Conservation (phyloP, 2,329 filamentous ascomycete species). For the Cladosporium austrohemisphaericum region DNA sequence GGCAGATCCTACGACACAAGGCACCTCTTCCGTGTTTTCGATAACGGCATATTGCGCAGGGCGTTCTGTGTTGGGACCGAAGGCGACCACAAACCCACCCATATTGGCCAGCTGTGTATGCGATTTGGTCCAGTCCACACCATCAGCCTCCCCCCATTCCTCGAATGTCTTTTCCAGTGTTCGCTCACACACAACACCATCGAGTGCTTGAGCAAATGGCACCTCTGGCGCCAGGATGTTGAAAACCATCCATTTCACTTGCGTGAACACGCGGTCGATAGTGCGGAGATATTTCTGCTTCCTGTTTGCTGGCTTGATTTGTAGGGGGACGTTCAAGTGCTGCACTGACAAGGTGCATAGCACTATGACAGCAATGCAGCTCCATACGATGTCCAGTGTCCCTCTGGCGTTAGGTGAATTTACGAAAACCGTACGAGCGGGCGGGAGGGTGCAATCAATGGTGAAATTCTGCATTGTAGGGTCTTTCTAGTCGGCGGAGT, state of each 20-base stretch:
- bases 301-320: not conserved
- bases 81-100: not conserved
- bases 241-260: not conserved
- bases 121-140: not conserved
- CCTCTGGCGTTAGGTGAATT: not conserved
- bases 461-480: not conserved
- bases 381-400: not conserved
- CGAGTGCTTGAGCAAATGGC: not conserved
- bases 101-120: slow-evolving; percentile 1
- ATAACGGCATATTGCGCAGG: not conserved
- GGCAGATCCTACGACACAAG: no score
- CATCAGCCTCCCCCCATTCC: not conserved
- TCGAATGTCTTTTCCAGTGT: not conserved
- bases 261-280: not conserved
- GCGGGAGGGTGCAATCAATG: not conserved
- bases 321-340: not conserved
- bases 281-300: not conserved
- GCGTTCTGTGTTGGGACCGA: not conserved
- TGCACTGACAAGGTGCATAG: not conserved
- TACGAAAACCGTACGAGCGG: not conserved
- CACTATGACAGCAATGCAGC: not conserved
- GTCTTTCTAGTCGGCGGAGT: no score
- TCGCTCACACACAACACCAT: not conserved
- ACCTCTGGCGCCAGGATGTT: not conserved
- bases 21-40: not conserved